A percentile compares a stretch with the other conserved stretches of the same genome.
phyloP scores from a whole-genome alignment of 1,139 yeast species.

The Scheffersomyces segobiensis region DNA sequence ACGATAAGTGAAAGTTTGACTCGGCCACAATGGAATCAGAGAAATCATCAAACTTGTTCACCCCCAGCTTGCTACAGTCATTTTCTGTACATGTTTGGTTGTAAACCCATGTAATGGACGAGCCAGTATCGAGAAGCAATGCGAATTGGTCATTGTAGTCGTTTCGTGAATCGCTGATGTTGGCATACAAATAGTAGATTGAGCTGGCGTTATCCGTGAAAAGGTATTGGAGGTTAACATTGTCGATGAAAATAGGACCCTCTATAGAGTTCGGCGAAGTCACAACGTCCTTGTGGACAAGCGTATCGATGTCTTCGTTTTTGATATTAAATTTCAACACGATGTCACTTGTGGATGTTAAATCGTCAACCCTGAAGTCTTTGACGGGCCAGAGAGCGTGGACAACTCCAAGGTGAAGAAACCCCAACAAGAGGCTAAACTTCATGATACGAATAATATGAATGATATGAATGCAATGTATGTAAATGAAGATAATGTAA shows the following conservation, averaged over 20 bases:
- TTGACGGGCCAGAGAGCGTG: conserved; percentile 10
- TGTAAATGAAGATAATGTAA: not conserved
- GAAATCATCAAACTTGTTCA: conserved; percentile 23
- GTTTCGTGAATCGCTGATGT: conserved; percentile 13
- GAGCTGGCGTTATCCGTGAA: conserved; percentile 28
- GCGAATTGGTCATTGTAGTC: conserved; percentile 43
- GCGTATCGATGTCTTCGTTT: not conserved
- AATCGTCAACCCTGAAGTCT: conserved; percentile 12
- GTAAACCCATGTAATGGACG: conserved; percentile 65
- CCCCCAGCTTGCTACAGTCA: conserved; percentile 36
- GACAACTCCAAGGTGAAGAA: not conserved
- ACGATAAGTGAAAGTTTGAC: conserved; percentile 44
- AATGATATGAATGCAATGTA: not conserved
- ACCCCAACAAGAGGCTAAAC: not conserved
- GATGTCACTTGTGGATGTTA: conserved; percentile 2
- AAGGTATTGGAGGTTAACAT: conserved; percentile 21
- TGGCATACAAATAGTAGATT: conserved; percentile 24
- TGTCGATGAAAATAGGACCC: not conserved
- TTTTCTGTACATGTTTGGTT: conserved; percentile 48
- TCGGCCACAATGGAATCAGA: conserved; percentile 12
- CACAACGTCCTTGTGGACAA: not conserved
- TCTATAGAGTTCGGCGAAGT: not conserved
- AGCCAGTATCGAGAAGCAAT: conserved; percentile 64
- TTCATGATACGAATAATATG: not conserved
- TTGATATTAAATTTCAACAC: not conserved